These are phyloP conservation scores for Pholiota microspora DNA, from an alignment of 768 basidiomycete genomes.

Conservation along the genomic window DNA sequence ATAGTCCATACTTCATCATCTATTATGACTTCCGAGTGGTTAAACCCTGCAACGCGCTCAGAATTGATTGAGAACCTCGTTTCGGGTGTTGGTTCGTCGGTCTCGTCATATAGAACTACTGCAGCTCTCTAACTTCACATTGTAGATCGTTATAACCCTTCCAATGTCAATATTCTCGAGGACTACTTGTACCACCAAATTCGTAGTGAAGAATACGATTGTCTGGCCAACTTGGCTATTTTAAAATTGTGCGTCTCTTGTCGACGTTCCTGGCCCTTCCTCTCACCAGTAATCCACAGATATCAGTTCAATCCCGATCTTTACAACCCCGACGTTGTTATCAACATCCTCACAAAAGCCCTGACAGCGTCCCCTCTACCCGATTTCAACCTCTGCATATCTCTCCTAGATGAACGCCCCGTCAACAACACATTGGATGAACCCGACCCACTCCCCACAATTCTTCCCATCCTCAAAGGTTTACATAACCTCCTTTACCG, in stretches of 20 bases:
- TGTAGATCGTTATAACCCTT: constrained; percentile 94
- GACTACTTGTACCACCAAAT: constrained; percentile 97
- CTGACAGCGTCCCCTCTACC: constrained; percentile 82
- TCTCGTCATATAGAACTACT: background rate
- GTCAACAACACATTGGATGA: constrained; percentile 61
- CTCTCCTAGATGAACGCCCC: constrained; percentile 80
- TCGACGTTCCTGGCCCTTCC: background rate
- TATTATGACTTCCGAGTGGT: constrained; percentile 63
- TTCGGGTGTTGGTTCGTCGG: constrained; percentile 76
- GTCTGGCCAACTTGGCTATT: constrained; percentile 92
- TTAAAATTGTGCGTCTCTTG: constrained; percentile 70
- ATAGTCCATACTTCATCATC: constrained; percentile 8
- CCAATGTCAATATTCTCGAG: constrained; percentile 89
- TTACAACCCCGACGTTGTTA: constrained; percentile 88
- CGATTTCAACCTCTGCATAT: constrained; percentile 93
- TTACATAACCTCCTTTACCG: constrained; percentile 73
- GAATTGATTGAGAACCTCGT: constrained; percentile 90
- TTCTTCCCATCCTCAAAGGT: constrained; percentile 66
- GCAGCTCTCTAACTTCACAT: background rate
- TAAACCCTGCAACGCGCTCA: constrained; percentile 73
- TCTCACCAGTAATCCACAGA: constrained; percentile 34
- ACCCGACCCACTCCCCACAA: constrained; percentile 73
- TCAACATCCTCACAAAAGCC: constrained; percentile 93
- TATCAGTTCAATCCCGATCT: constrained; percentile 97
- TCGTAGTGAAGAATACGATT: constrained; percentile 87